phyloP scores from a whole-genome alignment of 1,139 yeast species.

The Pichia sp. region DNA sequence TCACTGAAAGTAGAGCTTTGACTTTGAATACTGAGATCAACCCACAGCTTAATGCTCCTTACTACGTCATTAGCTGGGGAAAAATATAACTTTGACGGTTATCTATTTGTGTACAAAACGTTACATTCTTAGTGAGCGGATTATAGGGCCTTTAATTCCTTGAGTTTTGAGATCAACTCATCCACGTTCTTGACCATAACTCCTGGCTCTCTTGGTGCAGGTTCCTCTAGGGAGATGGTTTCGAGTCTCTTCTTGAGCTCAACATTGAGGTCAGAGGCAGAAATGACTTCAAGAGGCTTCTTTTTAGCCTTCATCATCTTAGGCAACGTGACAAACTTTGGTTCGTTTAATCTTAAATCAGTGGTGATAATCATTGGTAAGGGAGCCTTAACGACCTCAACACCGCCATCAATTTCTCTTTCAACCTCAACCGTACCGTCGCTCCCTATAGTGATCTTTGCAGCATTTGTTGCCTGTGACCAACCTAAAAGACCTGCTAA shows the following conservation, averaged over 20 bases:
- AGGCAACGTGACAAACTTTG: constrained; percentile 89
- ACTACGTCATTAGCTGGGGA: too few species aligned
- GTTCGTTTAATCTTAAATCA: constrained; percentile 88
- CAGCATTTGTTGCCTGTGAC: constrained; percentile 98
- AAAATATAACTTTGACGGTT: too few species aligned
- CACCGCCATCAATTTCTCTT: constrained; percentile 94
- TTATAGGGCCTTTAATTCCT: constrained; percentile 47
- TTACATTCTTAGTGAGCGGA: neutral
- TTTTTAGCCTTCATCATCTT: constrained; percentile 98
- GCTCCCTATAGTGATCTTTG: constrained; percentile 64
- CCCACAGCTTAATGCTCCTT: too few species aligned
- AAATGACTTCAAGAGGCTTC: constrained; percentile 75
- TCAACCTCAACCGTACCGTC: constrained; percentile 60
- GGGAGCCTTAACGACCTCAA: constrained; percentile 69
- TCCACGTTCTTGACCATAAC: constrained; percentile 73
- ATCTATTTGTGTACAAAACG: too few species aligned
- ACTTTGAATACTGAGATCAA: too few species aligned
- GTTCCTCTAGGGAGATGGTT: constrained; percentile 72
- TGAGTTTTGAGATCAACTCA: constrained; percentile 71
- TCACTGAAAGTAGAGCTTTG: too few species aligned
- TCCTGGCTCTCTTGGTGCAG: constrained; percentile 78
- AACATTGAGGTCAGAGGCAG: constrained; percentile 64
- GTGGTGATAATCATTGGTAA: constrained; percentile 87
- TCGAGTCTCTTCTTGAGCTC: constrained; percentile 60
- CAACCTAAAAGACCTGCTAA: constrained; percentile 89